A percentile compares a stretch with the other conserved stretches of the same genome.
Conservation (phyloP, 805 yeast species). For the Schwanniomyces occidentalis region DNA sequence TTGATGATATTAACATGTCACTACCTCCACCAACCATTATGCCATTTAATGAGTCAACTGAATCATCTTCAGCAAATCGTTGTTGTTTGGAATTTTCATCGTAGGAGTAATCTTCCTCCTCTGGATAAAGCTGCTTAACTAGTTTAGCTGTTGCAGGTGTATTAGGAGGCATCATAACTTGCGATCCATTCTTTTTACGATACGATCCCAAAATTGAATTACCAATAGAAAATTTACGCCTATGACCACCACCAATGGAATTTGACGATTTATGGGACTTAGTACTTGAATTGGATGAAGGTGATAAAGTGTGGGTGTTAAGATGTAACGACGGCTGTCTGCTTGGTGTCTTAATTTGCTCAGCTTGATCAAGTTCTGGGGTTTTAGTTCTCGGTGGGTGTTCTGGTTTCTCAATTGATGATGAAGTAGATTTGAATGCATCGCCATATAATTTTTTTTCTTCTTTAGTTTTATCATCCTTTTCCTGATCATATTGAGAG, state of each 20-base stretch:
- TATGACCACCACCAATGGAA: conserved; percentile 43
- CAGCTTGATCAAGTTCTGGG: conserved; percentile 23
- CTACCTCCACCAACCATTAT: conserved; percentile 48
- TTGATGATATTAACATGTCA: conserved; percentile 62
- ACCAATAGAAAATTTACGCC: conserved; percentile 66
- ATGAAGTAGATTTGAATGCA: conserved; percentile 39
- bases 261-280: conserved; percentile 40
- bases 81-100: conserved; percentile 27
- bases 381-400: conserved; percentile 19
- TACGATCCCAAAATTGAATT: conserved; percentile 50
- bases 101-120: conserved; percentile 29
- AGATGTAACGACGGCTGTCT: conserved; percentile 41
- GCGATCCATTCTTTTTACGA: conserved; percentile 49
- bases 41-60: conserved; percentile 57
- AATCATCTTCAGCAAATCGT: conserved; percentile 52
- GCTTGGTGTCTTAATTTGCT: conserved; percentile 24
- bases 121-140: conserved; percentile 26
- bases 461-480: conserved; percentile 22
- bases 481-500: conserved; percentile 14
- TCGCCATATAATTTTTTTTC: conserved; percentile 39
- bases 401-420: conserved; percentile 25
- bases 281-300: conserved; percentile 27
- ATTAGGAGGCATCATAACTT: conserved; percentile 46
- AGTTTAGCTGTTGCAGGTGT: conserved; percentile 55
- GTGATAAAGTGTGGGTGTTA: conserved; percentile 28